Conservation (phyloP, 2,329 filamentous ascomycete species). For the Dendrostoma leiphaemia region DNA sequence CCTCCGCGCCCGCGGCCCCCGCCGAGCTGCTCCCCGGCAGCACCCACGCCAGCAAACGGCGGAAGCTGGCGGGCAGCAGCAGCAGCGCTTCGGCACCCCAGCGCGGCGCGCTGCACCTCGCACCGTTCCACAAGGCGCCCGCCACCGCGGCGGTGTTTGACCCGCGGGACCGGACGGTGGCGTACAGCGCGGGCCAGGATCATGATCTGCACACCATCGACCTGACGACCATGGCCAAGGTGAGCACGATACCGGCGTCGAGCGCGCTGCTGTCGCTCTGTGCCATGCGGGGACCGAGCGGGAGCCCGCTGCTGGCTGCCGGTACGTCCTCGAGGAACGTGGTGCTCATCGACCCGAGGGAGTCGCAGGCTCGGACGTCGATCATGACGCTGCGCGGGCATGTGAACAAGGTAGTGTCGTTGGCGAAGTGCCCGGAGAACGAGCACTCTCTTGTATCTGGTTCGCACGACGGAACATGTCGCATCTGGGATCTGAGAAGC, state of each 20-base stretch:
- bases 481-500: slow-evolving; percentile 89
- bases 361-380: slow-evolving; percentile 69
- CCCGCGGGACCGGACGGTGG: slow-evolving; percentile 78
- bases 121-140: slow-evolving; percentile 69
- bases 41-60: slow-evolving; percentile 66
- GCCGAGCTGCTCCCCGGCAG: slow-evolving; percentile 65
- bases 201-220: slow-evolving; percentile 90
- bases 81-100: slow-evolving; percentile 54
- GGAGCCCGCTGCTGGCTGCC: slow-evolving; percentile 55
- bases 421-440: slow-evolving; percentile 57
- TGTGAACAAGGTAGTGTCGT: slow-evolving; percentile 64
- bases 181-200: slow-evolving; percentile 88
- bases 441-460: slow-evolving; percentile 83
- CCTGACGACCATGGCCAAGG: slow-evolving; percentile 73
- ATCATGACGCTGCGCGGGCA: slow-evolving; percentile 93
- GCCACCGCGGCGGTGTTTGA: slow-evolving; percentile 85
- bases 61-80: slow-evolving; percentile 62
- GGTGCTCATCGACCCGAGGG: slow-evolving; percentile 87
- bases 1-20: slow-evolving; percentile 72
- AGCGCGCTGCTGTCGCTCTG: slow-evolving; percentile 79
- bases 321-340: slow-evolving; percentile 86
- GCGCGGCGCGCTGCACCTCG: slow-evolving; percentile 74
- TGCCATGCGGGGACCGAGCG: slow-evolving; percentile 65
- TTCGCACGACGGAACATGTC: slow-evolving; percentile 88
- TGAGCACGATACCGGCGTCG: slow-evolving; percentile 79